These are phyloP conservation scores for Anthostomella pinea DNA, from an alignment of 2,329 filamentous ascomycete species.

Conservation along the genomic window DNA sequence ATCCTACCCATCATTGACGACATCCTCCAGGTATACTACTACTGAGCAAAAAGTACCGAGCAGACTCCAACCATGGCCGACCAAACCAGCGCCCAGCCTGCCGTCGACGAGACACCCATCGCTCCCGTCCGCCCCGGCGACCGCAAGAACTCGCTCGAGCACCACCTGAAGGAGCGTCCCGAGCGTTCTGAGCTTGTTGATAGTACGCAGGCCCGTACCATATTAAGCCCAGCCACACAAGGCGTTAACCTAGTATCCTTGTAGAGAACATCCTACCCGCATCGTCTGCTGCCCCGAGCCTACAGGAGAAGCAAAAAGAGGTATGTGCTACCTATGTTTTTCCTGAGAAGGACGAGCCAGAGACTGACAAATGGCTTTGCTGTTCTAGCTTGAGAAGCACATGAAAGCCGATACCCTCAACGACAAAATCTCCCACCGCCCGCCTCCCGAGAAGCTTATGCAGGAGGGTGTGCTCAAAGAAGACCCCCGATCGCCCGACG, in stretches of 20 bases:
- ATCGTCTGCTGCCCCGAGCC: constrained; percentile 71
- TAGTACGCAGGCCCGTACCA: constrained; percentile 48
- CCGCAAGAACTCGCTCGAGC: constrained; percentile 69
- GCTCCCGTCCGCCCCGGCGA: constrained; percentile 48
- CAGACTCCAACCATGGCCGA: constrained; percentile 36
- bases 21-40: too few species aligned
- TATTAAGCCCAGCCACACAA: neutral
- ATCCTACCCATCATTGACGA: too few species aligned
- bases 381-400: constrained; percentile 66
- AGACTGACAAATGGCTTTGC: constrained; percentile 1
- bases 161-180: constrained; percentile 69
- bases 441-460: constrained; percentile 71
- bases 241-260: constrained; percentile 4
- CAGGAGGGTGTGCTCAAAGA: constrained; percentile 76
- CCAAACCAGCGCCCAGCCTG: constrained; percentile 18
- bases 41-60: too few species aligned
- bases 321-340: constrained; percentile 32
- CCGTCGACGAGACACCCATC: constrained; percentile 58
- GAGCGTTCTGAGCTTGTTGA: constrained; percentile 76
- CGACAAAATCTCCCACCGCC: constrained; percentile 78
- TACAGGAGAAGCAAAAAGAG: constrained; percentile 79
- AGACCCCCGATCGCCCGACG: constrained; percentile 57
- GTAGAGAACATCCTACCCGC: constrained; percentile 83
- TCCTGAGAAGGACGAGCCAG: neutral
- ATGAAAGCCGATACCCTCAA: constrained; percentile 87